Base-by-base conservation (phyloP, 2,329 filamentous ascomycete species). In the Alternaria arbusti region DNA sequence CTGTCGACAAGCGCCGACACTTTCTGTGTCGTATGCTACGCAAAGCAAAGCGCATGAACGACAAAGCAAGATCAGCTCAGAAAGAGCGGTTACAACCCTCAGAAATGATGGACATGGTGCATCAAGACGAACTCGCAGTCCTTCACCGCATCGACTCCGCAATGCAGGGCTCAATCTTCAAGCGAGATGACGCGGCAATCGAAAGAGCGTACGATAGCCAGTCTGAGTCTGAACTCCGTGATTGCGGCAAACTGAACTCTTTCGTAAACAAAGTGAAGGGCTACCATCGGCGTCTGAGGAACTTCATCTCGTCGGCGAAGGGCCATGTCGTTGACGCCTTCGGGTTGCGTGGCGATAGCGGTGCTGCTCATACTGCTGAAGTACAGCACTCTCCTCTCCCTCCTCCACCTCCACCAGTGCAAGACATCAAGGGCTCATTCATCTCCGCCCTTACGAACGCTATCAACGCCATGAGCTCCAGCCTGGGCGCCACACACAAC, bases 361-460 rank as follows among this genome's bases (percentile, higher is more conserved):
- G 32, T 0, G 32, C 32, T 9, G 15, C 15, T n/a, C 4, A 10
- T 36, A n/a, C 32, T 36, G 32, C 32, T n/a, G 32, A n/a, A n/a
- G 15, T 7, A n/a, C 1, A 36, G 32, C 32, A 4, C 3, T 5
- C 13, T n/a, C 6, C 13, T n/a, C 6, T 0, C 4, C 7, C 15
- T 36, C 32, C 7, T 9, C 4, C 15, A n/a, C 32, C 7, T 9
- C 4, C 15, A n/a, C 32, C 32, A 36, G 32, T n/a, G 15, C 32
- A 36, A 36, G 32, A 36, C 15, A n/a, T 36, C 32, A 36, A 36
- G 7, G 4, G 15, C 32, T n/a, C 32, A 9, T n/a, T 36, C 32
- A 36, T 36, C 15, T 36, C 32, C 32, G 32, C 32, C 32, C 32
- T 36, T 36, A 36, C 32, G 0, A 0, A 36, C 0, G 7, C 32